Evolutionary conservation across 164 flowering plant species (phyloP).

Genomic region (grape (Vitis vinifera)): DNA sequence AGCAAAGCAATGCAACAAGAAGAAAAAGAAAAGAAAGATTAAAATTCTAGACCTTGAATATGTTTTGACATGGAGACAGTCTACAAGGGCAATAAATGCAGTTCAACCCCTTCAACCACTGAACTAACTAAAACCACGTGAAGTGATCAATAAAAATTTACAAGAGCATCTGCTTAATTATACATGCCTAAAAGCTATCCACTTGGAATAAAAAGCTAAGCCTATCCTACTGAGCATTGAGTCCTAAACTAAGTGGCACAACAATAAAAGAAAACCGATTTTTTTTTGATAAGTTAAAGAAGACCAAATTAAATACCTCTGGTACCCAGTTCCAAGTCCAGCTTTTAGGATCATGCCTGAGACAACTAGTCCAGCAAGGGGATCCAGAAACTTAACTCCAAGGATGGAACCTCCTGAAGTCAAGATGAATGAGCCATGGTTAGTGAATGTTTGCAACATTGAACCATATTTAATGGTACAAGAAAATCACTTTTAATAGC

Average conservation of each 20-base stretch:
- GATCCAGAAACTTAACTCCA: slow-evolving; percentile 87
- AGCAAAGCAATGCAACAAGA: background rate
- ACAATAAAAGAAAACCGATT: too few relatives aligned
- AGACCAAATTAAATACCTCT: slow-evolving; percentile 49
- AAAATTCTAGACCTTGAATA: background rate
- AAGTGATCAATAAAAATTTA: too few relatives aligned
- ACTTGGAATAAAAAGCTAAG: too few relatives aligned
- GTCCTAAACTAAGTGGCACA: too few relatives aligned
- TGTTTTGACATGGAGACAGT: background rate
- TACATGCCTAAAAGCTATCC: too few relatives aligned
- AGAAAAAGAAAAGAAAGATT: slow-evolving; percentile 1
- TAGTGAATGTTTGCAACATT: slow-evolving; percentile 14
- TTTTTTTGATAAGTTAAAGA: background rate
- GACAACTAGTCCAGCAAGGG: slow-evolving; percentile 91
- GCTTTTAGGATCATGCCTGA: slow-evolving; percentile 95
- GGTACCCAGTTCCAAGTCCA: slow-evolving; percentile 83
- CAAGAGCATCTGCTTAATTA: too few relatives aligned
- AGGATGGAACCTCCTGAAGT: slow-evolving; percentile 84
- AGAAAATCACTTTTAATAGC: background rate
- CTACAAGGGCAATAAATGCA: background rate
- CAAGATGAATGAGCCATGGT: slow-evolving; percentile 11
- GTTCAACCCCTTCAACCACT: background rate
- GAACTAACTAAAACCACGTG: background rate
- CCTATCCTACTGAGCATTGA: too few relatives aligned
- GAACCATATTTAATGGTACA: background rate